Evolutionary conservation across 768 basidiomycete species (phyloP).

Genomic region (Macrolepiota albuminosa): DNA sequence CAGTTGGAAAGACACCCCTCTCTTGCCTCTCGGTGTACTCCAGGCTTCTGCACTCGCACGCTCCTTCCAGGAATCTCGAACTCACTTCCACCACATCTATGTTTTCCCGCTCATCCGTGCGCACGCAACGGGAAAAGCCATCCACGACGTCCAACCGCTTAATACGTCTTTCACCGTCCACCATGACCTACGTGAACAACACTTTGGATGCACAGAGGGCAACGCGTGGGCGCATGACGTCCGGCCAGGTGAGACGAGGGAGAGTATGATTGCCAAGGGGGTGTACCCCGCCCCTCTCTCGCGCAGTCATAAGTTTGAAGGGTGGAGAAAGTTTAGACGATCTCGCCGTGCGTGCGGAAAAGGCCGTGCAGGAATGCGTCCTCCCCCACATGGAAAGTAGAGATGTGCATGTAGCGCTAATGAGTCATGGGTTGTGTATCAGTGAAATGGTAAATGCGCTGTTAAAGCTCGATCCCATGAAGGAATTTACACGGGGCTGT

Average conservation of each 20-base stretch:
- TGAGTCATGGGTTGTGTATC: conserved; percentile 75
- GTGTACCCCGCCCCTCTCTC: conserved; percentile 49
- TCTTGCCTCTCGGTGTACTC: conserved; percentile 60
- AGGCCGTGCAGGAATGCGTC: conserved; percentile 48
- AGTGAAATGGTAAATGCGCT: conserved; percentile 54
- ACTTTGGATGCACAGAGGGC: conserved; percentile 72
- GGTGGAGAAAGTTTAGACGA: conserved; percentile 66
- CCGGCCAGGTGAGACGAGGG: conserved; percentile 26
- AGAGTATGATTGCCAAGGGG: conserved; percentile 43
- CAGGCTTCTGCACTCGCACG: conserved; percentile 62
- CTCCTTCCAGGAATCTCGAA: conserved; percentile 36
- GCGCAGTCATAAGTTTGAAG: conserved; percentile 53
- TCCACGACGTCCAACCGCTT: conserved; percentile 47
- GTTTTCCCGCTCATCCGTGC: conserved; percentile 67
- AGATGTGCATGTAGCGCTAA: conserved; percentile 56
- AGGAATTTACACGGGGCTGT: conserved; percentile 39
- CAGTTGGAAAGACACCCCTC: conserved; percentile 73
- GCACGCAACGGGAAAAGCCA: conserved; percentile 52
- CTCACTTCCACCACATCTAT: conserved; percentile 54
- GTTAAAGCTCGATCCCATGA: conserved; percentile 43
- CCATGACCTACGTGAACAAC: conserved; percentile 60
- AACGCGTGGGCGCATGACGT: conserved; percentile 38
- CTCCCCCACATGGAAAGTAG: conserved; percentile 48
- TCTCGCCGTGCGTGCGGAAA: conserved; percentile 47
- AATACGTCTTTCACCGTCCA: conserved; percentile 50